Conservation (phyloP, 768 basidiomycete genomes). For the Tremella mesenterica region DNA sequence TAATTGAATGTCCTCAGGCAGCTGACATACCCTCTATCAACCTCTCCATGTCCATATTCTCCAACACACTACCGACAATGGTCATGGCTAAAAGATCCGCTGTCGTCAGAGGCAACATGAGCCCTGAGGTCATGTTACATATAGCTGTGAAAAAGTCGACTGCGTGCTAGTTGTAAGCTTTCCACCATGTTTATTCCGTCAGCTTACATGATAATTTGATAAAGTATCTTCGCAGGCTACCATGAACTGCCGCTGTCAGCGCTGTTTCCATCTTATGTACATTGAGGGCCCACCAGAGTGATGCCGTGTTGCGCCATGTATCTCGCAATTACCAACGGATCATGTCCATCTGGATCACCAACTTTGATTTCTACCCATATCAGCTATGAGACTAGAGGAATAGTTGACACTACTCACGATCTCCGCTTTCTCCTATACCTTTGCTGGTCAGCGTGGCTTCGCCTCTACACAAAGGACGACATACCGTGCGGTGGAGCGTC, state of each 20-base stretch:
- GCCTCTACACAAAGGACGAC: not conserved
- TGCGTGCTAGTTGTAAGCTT: slow-evolving; percentile 23
- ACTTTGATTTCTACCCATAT: slow-evolving; percentile 66
- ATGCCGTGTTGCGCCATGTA: slow-evolving; percentile 84
- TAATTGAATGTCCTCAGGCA: not conserved
- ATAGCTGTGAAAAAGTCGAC: slow-evolving; percentile 86
- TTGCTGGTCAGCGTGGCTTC: not conserved
- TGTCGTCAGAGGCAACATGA: slow-evolving; percentile 92
- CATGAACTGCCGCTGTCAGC: slow-evolving; percentile 61
- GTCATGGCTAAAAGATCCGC: slow-evolving; percentile 90
- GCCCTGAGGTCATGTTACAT: slow-evolving; percentile 81
- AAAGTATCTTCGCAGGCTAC: slow-evolving; percentile 86
- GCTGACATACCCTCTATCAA: slow-evolving; percentile 55
- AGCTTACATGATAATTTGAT: slow-evolving; percentile 34
- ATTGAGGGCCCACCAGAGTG: slow-evolving; percentile 57
- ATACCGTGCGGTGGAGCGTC: slow-evolving; percentile 91
- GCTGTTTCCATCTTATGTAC: not conserved
- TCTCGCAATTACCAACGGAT: slow-evolving; percentile 79
- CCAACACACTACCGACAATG: slow-evolving; percentile 86
- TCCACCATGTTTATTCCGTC: not conserved
- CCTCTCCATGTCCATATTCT: slow-evolving; percentile 97
- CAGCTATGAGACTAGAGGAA: not conserved
- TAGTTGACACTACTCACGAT: slow-evolving; percentile 53
- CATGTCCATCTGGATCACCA: slow-evolving; percentile 87
- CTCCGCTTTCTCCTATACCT: slow-evolving; percentile 83